These are phyloP conservation scores for Entophlyctis luteolus DNA, from an alignment of 192 early-diverging fungal species.

Conservation along the genomic window DNA sequence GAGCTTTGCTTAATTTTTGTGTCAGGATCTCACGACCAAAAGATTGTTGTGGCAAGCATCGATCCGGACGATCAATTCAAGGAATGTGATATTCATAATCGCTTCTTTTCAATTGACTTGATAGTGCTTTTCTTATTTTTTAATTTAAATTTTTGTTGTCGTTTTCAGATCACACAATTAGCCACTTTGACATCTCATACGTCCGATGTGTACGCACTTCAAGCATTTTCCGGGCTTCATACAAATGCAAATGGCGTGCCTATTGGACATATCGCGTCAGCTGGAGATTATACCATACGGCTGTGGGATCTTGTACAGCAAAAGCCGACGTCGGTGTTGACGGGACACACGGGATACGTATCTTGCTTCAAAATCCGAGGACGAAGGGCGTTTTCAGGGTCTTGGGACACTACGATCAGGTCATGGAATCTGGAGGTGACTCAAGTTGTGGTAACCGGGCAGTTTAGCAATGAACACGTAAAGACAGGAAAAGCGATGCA, in stretches of 20 bases:
- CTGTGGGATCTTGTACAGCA: constrained; percentile 46
- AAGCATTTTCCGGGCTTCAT: constrained; percentile 24
- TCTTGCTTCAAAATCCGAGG: constrained; percentile 45
- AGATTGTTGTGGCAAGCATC: constrained; percentile 37
- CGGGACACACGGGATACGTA: constrained; percentile 45
- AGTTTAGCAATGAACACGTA: background rate
- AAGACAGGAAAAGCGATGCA: constrained; percentile 49
- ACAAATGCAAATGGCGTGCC: background rate
- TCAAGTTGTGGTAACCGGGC: background rate
- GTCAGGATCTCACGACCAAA: constrained; percentile 52
- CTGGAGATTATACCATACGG: constrained; percentile 45
- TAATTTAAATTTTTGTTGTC: background rate
- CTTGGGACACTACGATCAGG: constrained; percentile 49
- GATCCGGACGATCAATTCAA: background rate
- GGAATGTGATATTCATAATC: constrained; percentile 17
- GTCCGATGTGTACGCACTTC: constrained; percentile 46
- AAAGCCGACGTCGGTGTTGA: constrained; percentile 5
- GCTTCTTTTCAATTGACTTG: background rate
- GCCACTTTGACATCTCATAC: constrained; percentile 35
- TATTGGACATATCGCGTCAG: constrained; percentile 36
- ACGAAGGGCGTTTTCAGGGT: constrained; percentile 47
- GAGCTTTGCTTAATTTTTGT: background rate
- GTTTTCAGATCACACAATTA: constrained; percentile 1
- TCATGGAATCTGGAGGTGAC: constrained; percentile 53
- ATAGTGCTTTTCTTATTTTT: background rate